Base-by-base conservation (phyloP, 495 filamentous ascomycete genomes). In the Friedmanniomyces endolithicus region DNA sequence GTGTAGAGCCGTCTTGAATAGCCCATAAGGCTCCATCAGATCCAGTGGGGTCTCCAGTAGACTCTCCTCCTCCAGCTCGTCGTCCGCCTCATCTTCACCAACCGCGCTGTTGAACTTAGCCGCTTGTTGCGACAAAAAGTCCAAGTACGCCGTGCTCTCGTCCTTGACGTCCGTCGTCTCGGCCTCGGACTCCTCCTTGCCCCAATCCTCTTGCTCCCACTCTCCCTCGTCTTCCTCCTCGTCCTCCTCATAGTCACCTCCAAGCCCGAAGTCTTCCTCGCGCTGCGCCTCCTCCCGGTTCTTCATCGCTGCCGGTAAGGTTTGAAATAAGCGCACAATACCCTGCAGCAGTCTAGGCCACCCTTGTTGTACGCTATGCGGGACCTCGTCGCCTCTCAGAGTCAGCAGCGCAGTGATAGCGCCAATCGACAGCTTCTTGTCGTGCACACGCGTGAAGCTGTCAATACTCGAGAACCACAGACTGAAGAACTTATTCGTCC, bases 401-500 rank as follows among this genome's bases (percentile, higher is more conserved):
- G 80, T 86, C 45, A 98, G 76, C 19, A 98, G 77, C 1, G 87
- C 75, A 58, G 85, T 81, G 61, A 98, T 98, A 17, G 88, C 92
- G 35, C 88, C 83, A 67, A 98, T 95, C 31, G 87, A 95, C 33
- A 98, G 73, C 73, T 94, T 97, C 79, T 98, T 98, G 73, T 98
- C 92, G 64, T 98, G 92, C 12, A 98, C 92, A 16, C 92, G 76
- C 51, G 81, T 83, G 72, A 98, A 95, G 67, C 80, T 84, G 56
- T 95, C 87, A 70, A 98, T 98, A 68, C 81, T 95, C 29, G 86
- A 84, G 70, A 98, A 98, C 92, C 92, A 98, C 31, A 88, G 74
- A 68, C 84, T 92, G 78, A 98, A 98, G 70, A 98, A 97, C 71
- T 94, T 95, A 70, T 97, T 97, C n/a, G 92, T 98, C 90, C 87